Evolutionary conservation across 371 early-diverging fungal genomes (phyloP).

Genomic region (Coemansia sp.): DNA sequence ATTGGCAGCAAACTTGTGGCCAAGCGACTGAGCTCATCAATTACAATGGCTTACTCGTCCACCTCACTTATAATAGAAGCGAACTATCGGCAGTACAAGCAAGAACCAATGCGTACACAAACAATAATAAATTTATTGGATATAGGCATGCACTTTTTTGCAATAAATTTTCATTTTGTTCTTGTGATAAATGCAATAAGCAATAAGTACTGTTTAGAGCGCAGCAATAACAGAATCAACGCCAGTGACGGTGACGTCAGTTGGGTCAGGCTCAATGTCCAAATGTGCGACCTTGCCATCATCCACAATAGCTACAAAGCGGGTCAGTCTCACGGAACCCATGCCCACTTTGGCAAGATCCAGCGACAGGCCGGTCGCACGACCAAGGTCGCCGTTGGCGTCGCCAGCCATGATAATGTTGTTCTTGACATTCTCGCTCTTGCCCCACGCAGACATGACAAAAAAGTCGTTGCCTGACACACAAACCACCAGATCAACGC

Average conservation of each 20-base stretch:
- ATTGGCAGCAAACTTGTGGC: too few species aligned
- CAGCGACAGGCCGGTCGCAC: constrained; percentile 61
- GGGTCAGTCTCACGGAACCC: constrained; percentile 59
- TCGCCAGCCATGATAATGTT: constrained; percentile 71
- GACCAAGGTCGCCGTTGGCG: constrained; percentile 64
- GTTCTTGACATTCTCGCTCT: constrained; percentile 55
- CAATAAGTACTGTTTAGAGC: constrained; percentile 35
- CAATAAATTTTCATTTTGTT: too few species aligned
- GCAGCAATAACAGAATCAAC: constrained; percentile 56
- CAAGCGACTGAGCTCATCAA: too few species aligned
- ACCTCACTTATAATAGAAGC: too few species aligned
- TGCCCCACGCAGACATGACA: constrained; percentile 81
- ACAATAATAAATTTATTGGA: too few species aligned
- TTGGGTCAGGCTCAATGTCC: constrained; percentile 60
- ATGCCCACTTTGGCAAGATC: constrained; percentile 51
- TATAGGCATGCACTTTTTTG: too few species aligned
- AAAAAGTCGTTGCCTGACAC: constrained; percentile 60
- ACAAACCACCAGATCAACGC: constrained; percentile 65
- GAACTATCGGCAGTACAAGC: too few species aligned
- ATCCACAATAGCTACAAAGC: constrained; percentile 70
- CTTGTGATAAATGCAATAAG: too few species aligned
- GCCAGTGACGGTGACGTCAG: constrained; percentile 54
- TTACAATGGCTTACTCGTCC: too few species aligned
- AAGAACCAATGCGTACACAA: too few species aligned
- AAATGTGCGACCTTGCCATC: constrained; percentile 67